A percentile compares a stretch with the other conserved stretches of the same genome.
Conservation (phyloP, 306 rosid species). For the Acacia crassicarpa region DNA sequence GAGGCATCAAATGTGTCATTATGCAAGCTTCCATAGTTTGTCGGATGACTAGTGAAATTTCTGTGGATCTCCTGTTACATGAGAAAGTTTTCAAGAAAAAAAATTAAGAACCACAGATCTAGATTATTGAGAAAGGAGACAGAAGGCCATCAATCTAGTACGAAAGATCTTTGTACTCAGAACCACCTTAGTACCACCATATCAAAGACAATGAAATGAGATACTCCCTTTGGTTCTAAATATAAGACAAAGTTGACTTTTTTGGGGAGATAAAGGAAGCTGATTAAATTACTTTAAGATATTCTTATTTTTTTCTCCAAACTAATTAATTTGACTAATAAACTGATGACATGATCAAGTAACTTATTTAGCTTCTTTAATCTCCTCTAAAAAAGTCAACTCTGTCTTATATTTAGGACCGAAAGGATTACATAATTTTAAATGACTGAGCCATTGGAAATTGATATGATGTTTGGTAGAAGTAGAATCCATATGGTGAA, state of each 20-base stretch:
- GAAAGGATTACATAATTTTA: not conserved
- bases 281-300: too few relatives aligned
- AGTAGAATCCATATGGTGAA: not conserved
- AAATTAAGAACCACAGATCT: not conserved
- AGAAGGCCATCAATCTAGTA: slow-evolving; percentile 8
- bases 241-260: too few relatives aligned
- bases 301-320: too few relatives aligned
- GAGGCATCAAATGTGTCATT: slow-evolving; percentile 85
- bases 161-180: slow-evolving; percentile 12
- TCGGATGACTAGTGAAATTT: slow-evolving; percentile 86
- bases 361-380: too few relatives aligned
- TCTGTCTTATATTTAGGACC: too few relatives aligned
- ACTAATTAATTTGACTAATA: too few relatives aligned
- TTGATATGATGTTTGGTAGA: not conserved
- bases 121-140: not conserved
- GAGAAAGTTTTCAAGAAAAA: slow-evolving; percentile 27
- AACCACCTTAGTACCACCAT: slow-evolving; percentile 29
- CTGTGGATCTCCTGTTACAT: slow-evolving; percentile 78
- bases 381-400: too few relatives aligned
- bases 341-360: too few relatives aligned
- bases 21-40: slow-evolving; percentile 92
- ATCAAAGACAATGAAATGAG: not conserved
- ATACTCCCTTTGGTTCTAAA: too few relatives aligned
- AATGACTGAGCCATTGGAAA: slow-evolving; percentile 8
- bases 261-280: too few relatives aligned